These are phyloP conservation scores for Oryza glumipatula DNA, from an alignment of 176 grass and related monocot genomes.

Conservation along the genomic window DNA sequence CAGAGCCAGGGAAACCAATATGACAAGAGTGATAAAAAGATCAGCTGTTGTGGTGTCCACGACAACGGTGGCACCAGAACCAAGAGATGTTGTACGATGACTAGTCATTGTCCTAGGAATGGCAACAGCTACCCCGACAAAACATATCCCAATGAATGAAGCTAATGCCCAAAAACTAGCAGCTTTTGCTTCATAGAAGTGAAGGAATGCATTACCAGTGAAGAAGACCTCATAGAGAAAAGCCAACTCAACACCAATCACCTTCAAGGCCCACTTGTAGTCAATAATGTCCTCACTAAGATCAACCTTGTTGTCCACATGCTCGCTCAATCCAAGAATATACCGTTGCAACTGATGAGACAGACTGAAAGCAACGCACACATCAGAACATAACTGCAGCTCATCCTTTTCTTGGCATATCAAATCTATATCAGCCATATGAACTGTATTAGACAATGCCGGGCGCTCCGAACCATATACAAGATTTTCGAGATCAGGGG, in stretches of 20 bases:
- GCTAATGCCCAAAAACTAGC: background rate
- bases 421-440: too few species aligned
- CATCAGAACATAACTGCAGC: background rate
- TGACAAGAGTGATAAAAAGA: background rate
- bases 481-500: background rate
- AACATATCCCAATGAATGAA: slow-evolving; percentile 21
- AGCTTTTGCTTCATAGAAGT: background rate
- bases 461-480: too few species aligned
- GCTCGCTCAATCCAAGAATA: slow-evolving; percentile 19
- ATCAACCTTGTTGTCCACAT: background rate
- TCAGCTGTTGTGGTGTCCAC: background rate
- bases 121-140: slow-evolving; percentile 6
- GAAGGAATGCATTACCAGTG: slow-evolving; percentile 6
- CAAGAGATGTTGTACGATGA: background rate
- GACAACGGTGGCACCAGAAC: background rate
- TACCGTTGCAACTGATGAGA: background rate
- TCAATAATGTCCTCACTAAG: background rate
- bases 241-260: slow-evolving; percentile 24
- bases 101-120: slow-evolving; percentile 1
- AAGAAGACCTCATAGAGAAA: background rate
- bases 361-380: background rate
- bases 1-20: slow-evolving; percentile 24
- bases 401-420: background rate
- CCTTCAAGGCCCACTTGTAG: background rate
- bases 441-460: too few species aligned